Conservation (phyloP, 208 protist genomes). For the Acanthamoeba rhysodes region DNA sequence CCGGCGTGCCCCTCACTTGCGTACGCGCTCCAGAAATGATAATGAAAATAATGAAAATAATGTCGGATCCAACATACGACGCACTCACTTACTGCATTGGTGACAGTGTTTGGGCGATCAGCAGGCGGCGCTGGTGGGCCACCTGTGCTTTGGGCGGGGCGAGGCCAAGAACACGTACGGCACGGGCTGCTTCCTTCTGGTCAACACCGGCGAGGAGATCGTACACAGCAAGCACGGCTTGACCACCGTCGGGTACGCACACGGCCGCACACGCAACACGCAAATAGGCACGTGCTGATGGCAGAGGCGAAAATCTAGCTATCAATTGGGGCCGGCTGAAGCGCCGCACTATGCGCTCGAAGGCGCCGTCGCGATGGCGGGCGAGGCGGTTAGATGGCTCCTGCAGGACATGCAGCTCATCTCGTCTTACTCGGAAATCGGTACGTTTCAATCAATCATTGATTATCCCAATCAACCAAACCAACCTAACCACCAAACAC, state of each 20-base stretch:
- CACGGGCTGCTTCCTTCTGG: conserved; percentile 98
- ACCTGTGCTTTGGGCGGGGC: conserved; percentile 94
- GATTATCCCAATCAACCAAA: too few species aligned
- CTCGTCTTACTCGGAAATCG: conserved; percentile 85
- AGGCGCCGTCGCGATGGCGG: conserved; percentile 95
- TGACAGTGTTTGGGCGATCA: conserved; percentile 97
- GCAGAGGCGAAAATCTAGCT: background rate
- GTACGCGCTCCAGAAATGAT: conserved; percentile 58
- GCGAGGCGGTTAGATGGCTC: conserved; percentile 96
- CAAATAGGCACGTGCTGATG: conserved; percentile 17
- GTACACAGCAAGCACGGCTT: conserved; percentile 95
- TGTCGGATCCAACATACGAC: too few species aligned
- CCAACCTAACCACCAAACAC: too few species aligned
- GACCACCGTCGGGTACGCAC: conserved; percentile 96
- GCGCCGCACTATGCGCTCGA: conserved; percentile 92
- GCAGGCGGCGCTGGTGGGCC: conserved; percentile 97
- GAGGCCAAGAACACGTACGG: conserved; percentile 98
- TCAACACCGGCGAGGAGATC: conserved; percentile 95
- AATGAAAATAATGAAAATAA: too few species aligned
- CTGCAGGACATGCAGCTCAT: conserved; percentile 95
- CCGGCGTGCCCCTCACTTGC: conserved; percentile 84
- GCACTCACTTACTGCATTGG: too few species aligned
- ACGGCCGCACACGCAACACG: conserved; percentile 78
- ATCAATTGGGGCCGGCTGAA: conserved; percentile 70
- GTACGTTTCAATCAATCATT: too few species aligned